Percentiles rank a stretch among this genome's conserved stretches.
Evolutionary conservation across 176 grass and related monocot species (phyloP).

Genomic region (Aegilops sharonensis): DNA sequence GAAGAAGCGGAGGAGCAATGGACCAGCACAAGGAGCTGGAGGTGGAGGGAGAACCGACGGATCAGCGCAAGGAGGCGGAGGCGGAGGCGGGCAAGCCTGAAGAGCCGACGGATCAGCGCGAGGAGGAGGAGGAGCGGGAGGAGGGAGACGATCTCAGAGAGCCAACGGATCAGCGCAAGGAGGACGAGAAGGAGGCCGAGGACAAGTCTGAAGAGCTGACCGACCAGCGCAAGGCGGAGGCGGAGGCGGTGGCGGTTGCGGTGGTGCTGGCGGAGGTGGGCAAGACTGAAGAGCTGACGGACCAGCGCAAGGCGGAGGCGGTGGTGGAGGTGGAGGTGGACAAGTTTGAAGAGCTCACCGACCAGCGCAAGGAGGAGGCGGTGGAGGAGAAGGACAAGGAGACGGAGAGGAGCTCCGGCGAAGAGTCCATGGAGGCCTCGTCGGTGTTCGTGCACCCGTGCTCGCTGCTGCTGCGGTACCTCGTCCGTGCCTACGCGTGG

Average conservation of each 20-base stretch:
- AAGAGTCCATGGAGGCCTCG: background rate
- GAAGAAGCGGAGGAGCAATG: background rate
- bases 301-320: background rate
- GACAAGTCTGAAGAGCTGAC: background rate
- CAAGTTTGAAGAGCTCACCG: background rate
- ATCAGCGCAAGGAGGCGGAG: background rate
- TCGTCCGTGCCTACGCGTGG: constrained; percentile 25
- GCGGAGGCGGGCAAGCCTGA: background rate
- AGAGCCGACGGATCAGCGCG: no score
- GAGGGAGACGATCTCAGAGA: background rate
- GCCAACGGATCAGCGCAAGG: background rate
- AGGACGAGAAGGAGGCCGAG: no score
- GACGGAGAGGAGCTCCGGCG: background rate
- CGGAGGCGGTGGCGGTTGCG: background rate
- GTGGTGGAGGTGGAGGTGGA: background rate
- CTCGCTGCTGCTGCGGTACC: constrained; percentile 34
- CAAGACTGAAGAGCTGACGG: background rate
- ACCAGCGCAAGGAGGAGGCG: background rate
- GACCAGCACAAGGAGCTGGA: background rate
- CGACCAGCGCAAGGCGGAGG: background rate
- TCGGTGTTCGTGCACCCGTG: constrained; percentile 30
- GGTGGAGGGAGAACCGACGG: background rate
- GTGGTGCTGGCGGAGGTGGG: background rate
- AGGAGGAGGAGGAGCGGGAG: background rate
- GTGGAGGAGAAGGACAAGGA: background rate